Percentiles rank a stretch among this genome's conserved stretches.
Conservation (phyloP, 148 eudicot genomes). For the Spergularia bocconei region DNA sequence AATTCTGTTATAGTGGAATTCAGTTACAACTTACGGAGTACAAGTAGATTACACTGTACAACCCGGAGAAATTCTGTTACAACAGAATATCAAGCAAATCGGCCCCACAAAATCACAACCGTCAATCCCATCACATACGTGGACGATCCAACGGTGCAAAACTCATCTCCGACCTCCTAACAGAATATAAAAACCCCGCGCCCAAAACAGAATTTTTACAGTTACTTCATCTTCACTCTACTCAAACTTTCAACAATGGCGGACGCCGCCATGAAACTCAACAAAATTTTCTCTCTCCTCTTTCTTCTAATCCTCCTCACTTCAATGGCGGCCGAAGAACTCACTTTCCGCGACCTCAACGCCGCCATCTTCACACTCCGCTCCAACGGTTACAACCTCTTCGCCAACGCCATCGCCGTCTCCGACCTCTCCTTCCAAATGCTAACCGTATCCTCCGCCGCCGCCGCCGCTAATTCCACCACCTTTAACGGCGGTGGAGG, state of each 20-base stretch:
- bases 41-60: too few relatives aligned
- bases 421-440: slow-evolving; percentile 41
- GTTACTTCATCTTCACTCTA: neutral
- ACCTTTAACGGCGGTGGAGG: neutral
- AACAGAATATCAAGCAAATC: neutral
- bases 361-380: slow-evolving; percentile 33
- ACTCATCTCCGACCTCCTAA: neutral
- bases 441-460: slow-evolving; percentile 16
- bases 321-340: slow-evolving; percentile 13
- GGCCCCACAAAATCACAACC: neutral
- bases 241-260: slow-evolving; percentile 6
- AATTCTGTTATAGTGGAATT: neutral
- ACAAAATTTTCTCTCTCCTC: slow-evolving; percentile 1
- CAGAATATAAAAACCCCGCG: neutral
- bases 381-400: slow-evolving; percentile 37
- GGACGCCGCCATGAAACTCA: neutral
- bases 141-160: slow-evolving; percentile 10
- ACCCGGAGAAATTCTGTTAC: neutral
- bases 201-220: neutral
- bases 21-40: neutral
- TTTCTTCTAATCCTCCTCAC: neutral
- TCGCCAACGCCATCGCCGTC: slow-evolving; percentile 43
- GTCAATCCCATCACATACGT: neutral
- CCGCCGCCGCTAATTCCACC: neutral
- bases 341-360: slow-evolving; percentile 26